Base-by-base conservation (phyloP, 2,329 filamentous ascomycete genomes). In the Aureobasidium sp. region DNA sequence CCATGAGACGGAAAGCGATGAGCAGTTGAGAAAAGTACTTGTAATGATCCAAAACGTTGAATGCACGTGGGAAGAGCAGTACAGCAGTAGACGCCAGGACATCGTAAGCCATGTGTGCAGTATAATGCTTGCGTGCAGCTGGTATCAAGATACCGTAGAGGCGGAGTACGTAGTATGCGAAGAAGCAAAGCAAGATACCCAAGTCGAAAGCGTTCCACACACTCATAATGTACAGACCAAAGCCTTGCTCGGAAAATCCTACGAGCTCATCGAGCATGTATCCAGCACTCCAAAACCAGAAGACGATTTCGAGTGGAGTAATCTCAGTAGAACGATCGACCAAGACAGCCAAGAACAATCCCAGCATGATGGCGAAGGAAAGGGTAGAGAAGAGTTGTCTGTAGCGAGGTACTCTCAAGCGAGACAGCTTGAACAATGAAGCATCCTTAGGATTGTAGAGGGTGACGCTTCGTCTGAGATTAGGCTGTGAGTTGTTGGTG, bases 121-220 rank as follows among this genome's bases (percentile, higher is more conserved):
- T 87, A 48, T 84, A 81, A 64, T 88, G 82, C 52, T 81, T 83
- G 59, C 79, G 78, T 26, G 87, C 83, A 67, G 92, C 89, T 1
- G 90, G 85, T 67, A 96, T 80, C 64, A 96, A 86, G 57, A 96
- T 88, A 23, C 91, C 91, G 70, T 95, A 96, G 15, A 94, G 82
- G 62, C 93, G 86, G 78, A 97, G 86, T 69, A 89, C 89, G 73
- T 96, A 96, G 78, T 97, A 97, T 61, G 90, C 83, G 69, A 95
- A 86, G 68, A 97, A 85, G 64, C 97, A 79, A 27, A 96, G 77
- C 58, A 97, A 77, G 59, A 97, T 97, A 9, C 92, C 92, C 41
- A 97, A 79, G 71, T 97, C 93, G 73, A 97, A 96, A 41, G 92
- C 85, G 73, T 97, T 97, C 93, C 93, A 97, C 73, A 97, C 94